These are phyloP conservation scores for Lasiosphaeris hirsuta DNA, from an alignment of 495 filamentous ascomycete genomes.

Conservation along the genomic window DNA sequence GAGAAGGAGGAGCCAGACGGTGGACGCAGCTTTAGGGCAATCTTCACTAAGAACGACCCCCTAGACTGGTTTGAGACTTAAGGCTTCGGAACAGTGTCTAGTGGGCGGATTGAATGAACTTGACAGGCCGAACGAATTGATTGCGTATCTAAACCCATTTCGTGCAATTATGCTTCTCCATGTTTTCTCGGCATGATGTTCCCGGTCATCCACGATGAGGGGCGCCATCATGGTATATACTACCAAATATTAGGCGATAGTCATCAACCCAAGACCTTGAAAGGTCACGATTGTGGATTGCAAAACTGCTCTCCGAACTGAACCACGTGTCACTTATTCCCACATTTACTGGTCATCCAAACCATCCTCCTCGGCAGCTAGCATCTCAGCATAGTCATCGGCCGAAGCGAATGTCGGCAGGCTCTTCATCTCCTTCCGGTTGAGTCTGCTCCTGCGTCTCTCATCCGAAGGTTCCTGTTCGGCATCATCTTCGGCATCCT, in stretches of 20 bases:
- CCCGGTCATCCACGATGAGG: too few relatives aligned
- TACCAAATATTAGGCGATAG: too few relatives aligned
- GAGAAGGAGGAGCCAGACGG: conserved; percentile 45
- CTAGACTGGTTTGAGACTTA: conserved; percentile 59
- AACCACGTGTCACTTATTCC: too few relatives aligned
- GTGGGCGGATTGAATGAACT: not conserved
- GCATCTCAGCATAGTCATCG: conserved; percentile 88
- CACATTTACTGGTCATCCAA: conserved; percentile 20
- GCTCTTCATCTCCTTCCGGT: conserved; percentile 78
- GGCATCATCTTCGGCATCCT: conserved; percentile 26
- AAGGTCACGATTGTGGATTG: too few relatives aligned
- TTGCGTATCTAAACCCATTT: too few relatives aligned
- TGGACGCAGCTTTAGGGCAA: conserved; percentile 46
- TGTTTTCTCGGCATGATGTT: too few relatives aligned
- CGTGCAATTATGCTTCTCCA: too few relatives aligned
- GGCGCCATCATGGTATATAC: too few relatives aligned
- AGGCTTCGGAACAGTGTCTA: not conserved
- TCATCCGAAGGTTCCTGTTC: conserved; percentile 30
- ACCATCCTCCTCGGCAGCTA: conserved; percentile 70
- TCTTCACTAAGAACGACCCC: conserved; percentile 49
- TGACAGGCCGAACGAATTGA: too few relatives aligned
- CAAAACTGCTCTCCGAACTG: too few relatives aligned
- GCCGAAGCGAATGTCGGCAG: conserved; percentile 88
- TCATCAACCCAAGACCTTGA: too few relatives aligned
- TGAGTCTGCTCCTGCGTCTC: conserved; percentile 51